Conservation (phyloP, 371 early-diverging fungal genomes). For the Sanchytrium tribonematis region DNA sequence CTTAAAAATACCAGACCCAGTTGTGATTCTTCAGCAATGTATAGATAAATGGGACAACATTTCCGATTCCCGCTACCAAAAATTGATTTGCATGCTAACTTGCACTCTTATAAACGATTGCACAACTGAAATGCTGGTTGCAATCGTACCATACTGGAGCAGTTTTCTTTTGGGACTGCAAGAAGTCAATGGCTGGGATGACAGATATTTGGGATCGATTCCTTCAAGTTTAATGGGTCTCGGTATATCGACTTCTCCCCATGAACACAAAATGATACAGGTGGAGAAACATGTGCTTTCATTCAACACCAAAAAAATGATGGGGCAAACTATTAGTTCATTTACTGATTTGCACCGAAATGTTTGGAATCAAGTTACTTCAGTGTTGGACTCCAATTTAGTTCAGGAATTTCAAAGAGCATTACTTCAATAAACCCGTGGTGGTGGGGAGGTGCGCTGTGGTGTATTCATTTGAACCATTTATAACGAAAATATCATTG, state of each 20-base stretch:
- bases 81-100: neutral
- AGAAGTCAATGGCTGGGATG: neutral
- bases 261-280: neutral
- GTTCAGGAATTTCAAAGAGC: conserved; percentile 1
- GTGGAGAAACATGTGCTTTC: neutral
- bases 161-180: neutral
- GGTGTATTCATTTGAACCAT: no score
- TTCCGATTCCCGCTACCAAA: neutral
- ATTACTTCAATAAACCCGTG: conserved; percentile 1
- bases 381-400: neutral
- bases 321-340: neutral
- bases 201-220: neutral
- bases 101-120: neutral
- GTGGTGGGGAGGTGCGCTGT: no score
- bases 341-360: neutral
- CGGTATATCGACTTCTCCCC: neutral
- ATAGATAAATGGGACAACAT: neutral
- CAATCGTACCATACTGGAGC: neutral
- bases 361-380: neutral
- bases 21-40: neutral
- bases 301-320: neutral
- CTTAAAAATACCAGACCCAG: neutral
- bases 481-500: no score
- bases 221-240: neutral
- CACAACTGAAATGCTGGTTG: neutral